Conservation (phyloP, 768 basidiomycete genomes). For the Kwoniella shandongensis region DNA sequence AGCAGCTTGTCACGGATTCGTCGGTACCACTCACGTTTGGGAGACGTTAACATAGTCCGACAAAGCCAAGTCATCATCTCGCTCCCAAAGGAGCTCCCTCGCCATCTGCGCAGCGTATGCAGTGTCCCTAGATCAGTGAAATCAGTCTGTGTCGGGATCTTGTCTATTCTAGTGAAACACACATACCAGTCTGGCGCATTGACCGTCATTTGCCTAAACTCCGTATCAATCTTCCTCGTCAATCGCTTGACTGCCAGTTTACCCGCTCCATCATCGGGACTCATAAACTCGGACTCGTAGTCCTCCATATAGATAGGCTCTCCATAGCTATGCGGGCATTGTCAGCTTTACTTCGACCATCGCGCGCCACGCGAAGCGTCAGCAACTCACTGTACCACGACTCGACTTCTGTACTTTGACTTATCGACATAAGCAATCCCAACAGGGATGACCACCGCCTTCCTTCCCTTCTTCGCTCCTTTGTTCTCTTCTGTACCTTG, state of each 20-base stretch:
- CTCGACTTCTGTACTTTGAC: slow-evolving; percentile 86
- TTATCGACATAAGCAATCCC: slow-evolving; percentile 95
- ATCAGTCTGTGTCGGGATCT: background rate
- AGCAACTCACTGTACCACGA: slow-evolving; percentile 58
- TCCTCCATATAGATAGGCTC: slow-evolving; percentile 71
- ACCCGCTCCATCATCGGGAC: slow-evolving; percentile 64
- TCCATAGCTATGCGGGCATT: slow-evolving; percentile 65
- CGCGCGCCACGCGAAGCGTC: background rate
- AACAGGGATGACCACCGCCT: slow-evolving; percentile 72
- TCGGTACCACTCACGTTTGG: slow-evolving; percentile 74
- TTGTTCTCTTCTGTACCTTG: slow-evolving; percentile 44
- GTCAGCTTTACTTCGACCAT: background rate
- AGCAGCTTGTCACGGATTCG: background rate
- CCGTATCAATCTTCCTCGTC: slow-evolving; percentile 69
- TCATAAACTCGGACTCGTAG: slow-evolving; percentile 76
- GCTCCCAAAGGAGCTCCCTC: slow-evolving; percentile 86
- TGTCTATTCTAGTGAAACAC: background rate
- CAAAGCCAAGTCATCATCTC: slow-evolving; percentile 71
- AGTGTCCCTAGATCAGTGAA: slow-evolving; percentile 67
- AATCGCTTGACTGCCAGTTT: slow-evolving; percentile 83
- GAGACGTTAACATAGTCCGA: slow-evolving; percentile 79
- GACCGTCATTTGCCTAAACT: slow-evolving; percentile 73
- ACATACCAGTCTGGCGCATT: slow-evolving; percentile 87
- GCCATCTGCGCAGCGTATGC: slow-evolving; percentile 89
- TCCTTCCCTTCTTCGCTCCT: slow-evolving; percentile 52